A percentile compares a stretch with the other conserved stretches of the same genome.
These are phyloP conservation scores for Colletotrichum sp. DNA, from an alignment of 2,329 filamentous ascomycete species.

Conservation along the genomic window DNA sequence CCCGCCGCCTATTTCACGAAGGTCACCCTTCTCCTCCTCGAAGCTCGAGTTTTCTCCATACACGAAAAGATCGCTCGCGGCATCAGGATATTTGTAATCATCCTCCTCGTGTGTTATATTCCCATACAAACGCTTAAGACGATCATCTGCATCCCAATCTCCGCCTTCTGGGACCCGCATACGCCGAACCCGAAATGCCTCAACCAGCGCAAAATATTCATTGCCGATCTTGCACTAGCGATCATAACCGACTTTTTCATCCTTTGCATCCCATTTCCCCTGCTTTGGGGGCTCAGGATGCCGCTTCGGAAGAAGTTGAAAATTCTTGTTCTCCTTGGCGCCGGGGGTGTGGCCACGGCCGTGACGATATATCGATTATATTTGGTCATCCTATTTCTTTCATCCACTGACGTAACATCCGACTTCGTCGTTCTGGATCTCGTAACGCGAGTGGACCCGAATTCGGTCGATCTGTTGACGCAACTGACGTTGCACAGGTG, in stretches of 20 bases:
- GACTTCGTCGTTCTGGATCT: constrained; percentile 26
- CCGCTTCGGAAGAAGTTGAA: constrained; percentile 34
- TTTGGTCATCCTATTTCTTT: constrained; percentile 24
- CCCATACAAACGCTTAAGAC: constrained; percentile 31
- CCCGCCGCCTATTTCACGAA: constrained; percentile 34
- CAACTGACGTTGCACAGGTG: background rate
- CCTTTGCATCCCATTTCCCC: constrained; percentile 34
- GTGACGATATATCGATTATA: constrained; percentile 32
- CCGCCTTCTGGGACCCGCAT: constrained; percentile 26
- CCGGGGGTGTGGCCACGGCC: constrained; percentile 31
- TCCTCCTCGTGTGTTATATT: constrained; percentile 29
- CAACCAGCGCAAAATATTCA: constrained; percentile 34
- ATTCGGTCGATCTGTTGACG: background rate
- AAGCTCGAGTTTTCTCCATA: constrained; percentile 33
- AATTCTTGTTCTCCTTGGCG: constrained; percentile 32
- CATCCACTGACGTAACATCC: constrained; percentile 25
- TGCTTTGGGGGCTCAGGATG: constrained; percentile 34
- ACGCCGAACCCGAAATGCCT: constrained; percentile 29
- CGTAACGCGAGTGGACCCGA: constrained; percentile 2
- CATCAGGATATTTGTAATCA: constrained; percentile 31
- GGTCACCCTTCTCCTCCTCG: constrained; percentile 35
- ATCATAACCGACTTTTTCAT: constrained; percentile 37
- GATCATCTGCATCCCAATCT: constrained; percentile 27
- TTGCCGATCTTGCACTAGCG: constrained; percentile 34
- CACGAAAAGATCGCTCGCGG: constrained; percentile 25